phyloP scores from a whole-genome alignment of 129 eudicot genomes.

The Helichrysum umbraculigerum region DNA sequence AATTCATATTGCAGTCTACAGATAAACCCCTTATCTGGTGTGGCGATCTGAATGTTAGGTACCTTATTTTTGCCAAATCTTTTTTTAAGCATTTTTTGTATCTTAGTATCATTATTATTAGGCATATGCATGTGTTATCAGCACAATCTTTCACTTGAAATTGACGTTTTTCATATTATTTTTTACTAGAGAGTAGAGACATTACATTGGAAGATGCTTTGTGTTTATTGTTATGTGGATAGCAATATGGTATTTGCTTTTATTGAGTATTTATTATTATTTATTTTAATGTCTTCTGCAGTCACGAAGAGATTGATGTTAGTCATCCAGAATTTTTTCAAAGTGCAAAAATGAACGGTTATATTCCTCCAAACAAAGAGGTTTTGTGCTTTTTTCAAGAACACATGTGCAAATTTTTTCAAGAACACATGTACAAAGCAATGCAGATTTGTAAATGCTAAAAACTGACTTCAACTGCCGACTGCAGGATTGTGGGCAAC shows the following conservation, averaged over 20 bases:
- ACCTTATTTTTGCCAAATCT: slow-evolving; percentile 17
- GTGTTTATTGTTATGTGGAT: background rate
- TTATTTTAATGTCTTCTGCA: slow-evolving; percentile 26
- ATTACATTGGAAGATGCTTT: background rate
- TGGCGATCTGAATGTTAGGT: slow-evolving; percentile 94
- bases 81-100: background rate
- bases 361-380: slow-evolving; percentile 94
- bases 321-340: slow-evolving; percentile 96
- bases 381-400: slow-evolving; percentile 28
- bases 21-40: slow-evolving; percentile 98
- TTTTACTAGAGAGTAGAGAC: background rate
- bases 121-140: background rate
- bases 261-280: background rate
- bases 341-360: slow-evolving; percentile 79
- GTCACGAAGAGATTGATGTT: slow-evolving; percentile 95
- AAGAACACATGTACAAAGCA: background rate
- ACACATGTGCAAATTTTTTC: background rate
- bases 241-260: background rate
- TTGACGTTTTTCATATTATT: background rate
- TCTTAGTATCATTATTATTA: background rate
- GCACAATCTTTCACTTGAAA: slow-evolving; percentile 3
- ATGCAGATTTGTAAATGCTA: background rate
- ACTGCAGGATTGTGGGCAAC: slow-evolving; percentile 91
- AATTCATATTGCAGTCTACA: slow-evolving; percentile 56
- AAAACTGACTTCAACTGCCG: slow-evolving; percentile 17